Conservation (phyloP, 2,329 filamentous ascomycete genomes). For the Blumeria graminis region DNA sequence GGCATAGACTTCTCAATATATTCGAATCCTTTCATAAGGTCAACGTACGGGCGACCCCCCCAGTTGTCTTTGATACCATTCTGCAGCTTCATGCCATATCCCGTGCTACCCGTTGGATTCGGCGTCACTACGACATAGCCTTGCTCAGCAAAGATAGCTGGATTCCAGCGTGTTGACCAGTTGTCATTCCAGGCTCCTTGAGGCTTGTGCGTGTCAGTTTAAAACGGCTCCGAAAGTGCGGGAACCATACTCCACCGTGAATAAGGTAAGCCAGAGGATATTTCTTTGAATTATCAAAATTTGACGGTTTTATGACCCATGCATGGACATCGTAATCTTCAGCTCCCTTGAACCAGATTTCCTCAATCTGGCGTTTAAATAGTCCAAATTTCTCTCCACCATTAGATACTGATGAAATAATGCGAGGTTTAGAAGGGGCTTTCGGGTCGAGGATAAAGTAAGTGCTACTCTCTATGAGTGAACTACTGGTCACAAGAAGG, state of each 20-base stretch:
- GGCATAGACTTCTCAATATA: constrained; percentile 40
- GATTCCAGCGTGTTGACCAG: constrained; percentile 56
- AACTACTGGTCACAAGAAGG: constrained; percentile 43
- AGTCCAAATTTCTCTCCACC: constrained; percentile 43
- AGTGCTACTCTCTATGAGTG: constrained; percentile 45
- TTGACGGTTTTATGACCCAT: constrained; percentile 40
- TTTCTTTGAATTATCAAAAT: constrained; percentile 43
- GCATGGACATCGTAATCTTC: constrained; percentile 34
- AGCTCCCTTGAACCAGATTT: constrained; percentile 45
- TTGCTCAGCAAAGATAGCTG: constrained; percentile 65
- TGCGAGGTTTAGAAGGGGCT: constrained; percentile 19
- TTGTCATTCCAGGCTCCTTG: constrained; percentile 15
- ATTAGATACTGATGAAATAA: constrained; percentile 38
- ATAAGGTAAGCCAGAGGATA: constrained; percentile 63
- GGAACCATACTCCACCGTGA: constrained; percentile 35
- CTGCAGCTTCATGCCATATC: constrained; percentile 55
- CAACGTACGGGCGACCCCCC: constrained; percentile 66
- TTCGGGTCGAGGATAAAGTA: constrained; percentile 27
- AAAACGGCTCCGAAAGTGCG: background rate
- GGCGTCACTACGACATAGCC: constrained; percentile 64
- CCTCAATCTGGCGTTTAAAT: constrained; percentile 34
- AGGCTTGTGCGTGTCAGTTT: constrained; percentile 5
- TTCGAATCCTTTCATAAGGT: constrained; percentile 57
- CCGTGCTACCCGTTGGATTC: constrained; percentile 64
- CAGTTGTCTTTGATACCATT: constrained; percentile 60